Evolutionary conservation across 805 yeast genomes (phyloP).

Genomic region (Wickerhamomyces hampshirensis): DNA sequence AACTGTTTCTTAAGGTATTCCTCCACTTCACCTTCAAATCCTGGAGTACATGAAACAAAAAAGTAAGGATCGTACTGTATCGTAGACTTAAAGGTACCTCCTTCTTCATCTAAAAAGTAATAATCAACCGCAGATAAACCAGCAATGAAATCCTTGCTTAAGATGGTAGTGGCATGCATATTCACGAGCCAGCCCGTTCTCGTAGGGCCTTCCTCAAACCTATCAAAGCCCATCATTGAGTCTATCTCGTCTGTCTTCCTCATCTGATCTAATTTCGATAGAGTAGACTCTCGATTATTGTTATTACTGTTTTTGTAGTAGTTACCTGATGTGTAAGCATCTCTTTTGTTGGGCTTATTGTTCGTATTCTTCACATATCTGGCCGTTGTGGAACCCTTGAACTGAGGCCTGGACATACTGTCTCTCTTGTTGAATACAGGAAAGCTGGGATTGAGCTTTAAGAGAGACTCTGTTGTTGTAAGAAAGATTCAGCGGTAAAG

Average conservation of each 20-base stretch:
- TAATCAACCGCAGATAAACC: conserved; percentile 90
- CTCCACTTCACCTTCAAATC: conserved; percentile 64
- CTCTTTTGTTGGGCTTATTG: conserved; percentile 13
- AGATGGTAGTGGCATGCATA: conserved; percentile 82
- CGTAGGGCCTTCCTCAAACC: conserved; percentile 66
- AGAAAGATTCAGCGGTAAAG: no score
- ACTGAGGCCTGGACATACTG: conserved; percentile 18
- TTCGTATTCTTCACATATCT: conserved; percentile 41
- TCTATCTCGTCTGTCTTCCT: conserved; percentile 67
- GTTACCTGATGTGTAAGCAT: conserved; percentile 20
- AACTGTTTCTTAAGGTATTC: conserved; percentile 69
- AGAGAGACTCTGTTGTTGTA: no score
- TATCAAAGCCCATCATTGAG: conserved; percentile 80
- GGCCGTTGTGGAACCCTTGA: conserved; percentile 48
- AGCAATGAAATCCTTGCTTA: conserved; percentile 49
- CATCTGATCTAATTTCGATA: conserved; percentile 44
- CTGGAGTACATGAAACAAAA: conserved; percentile 58
- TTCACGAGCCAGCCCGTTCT: conserved; percentile 88
- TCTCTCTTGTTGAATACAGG: no score
- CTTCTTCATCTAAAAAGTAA: conserved; percentile 93
- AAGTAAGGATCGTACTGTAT: conserved; percentile 85
- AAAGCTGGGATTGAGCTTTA: no score
- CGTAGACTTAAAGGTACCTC: conserved; percentile 90
- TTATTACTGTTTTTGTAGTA: conserved; percentile 34
- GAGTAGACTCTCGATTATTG: conserved; percentile 16